Evolutionary conservation across 345 rosid genomes (phyloP), one percentile per base, ranked within the genome.

Genomic region (Bruguiera gymnorhiza): DNA sequence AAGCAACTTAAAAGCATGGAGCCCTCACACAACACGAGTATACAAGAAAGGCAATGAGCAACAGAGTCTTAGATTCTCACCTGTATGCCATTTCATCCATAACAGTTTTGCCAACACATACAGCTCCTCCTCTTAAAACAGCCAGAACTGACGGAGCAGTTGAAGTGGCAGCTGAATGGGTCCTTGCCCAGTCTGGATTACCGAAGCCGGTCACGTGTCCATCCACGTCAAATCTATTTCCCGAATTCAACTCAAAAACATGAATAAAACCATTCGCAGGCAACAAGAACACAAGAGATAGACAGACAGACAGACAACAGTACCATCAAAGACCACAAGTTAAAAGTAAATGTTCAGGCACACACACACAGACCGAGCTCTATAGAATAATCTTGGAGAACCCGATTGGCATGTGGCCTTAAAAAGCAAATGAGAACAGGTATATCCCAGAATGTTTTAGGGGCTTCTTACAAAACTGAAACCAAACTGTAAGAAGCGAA

Each of bases 71-170:
- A 13, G 29, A 26, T 8, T 23, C 60, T 55, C 60, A 55, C 60
- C 98, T 81, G 82, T 86, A 89, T 6, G 97, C 98, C 98, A 93
- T 88, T 83, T 93, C 98, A 80, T 93, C 96, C 98, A 87, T 91
- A 55, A 89, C 80, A 68, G 93, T 86, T 75, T 83, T 84, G 30
- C 96, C 97, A 69, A 83, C 29, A 20, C 86, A 83, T 1, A 89
- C 85, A 24, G 95, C 98, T 53, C 98, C 98, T 59, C 72, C 92
- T 24, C 29, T 80, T 36, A 91, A 77, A 66, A 91, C 76, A 67
- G 85, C 87, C 70, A 80, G 73, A 73, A 94, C 93, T 57, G 82
- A 86, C 0, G 86, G 95, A 18, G 96, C 93, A 6, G 93, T 89
- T 37, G 89, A 80, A 58, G 82, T 83, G 54, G 97, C 93, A 54